Evolutionary conservation across 495 filamentous ascomycete genomes (phyloP), one percentile per base, ranked within the genome.

Genomic region (Penicillium nucicola): DNA sequence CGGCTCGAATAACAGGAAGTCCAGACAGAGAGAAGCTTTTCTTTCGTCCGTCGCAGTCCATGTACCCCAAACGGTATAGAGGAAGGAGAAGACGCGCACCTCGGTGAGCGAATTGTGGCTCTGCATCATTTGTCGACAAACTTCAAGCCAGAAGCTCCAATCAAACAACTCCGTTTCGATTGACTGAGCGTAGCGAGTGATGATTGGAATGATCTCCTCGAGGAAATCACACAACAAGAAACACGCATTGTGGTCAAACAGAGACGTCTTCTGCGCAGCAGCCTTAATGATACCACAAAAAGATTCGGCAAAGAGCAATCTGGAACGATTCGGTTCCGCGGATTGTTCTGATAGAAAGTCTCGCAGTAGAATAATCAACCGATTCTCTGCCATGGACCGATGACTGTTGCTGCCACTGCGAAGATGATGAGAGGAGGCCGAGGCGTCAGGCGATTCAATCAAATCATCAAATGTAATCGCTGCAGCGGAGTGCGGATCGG

Each of bases 31-130:
- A 8, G 75, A 68, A 20, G 82, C 77, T 65, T 93, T 95, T 42
- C 89, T 80, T 31, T 74, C 68, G 13, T 85, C 81, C 35, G 89
- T 82, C 14, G 70, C 75, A 3, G 78, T 74, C 60, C 96, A 81
- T 5, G 80, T 80, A 46, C 85, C 82, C 93, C 93, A 98, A 20
- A 88, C 70, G 33, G 79, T 78, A 62, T 85, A 97, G 22, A 98
- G 68, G 58, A 98, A 90, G 10, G 92, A 84, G 50, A 93, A 86
- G 0, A 97, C 77, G 15, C 92, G 84, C 45, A 97, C 84, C 67
- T 96, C 93, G 0, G 93, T 96, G 74, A 96, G 88, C 30, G 87
- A 96, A 61, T 97, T 97, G 48, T 95, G 85, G 53, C 90, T 95
- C 51, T 86, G 77, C 52, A 90, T 78, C 77, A 97, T 93, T 60